Conservation (phyloP, 2,329 filamentous ascomycete genomes). For the Cryphonectria naterciae region DNA sequence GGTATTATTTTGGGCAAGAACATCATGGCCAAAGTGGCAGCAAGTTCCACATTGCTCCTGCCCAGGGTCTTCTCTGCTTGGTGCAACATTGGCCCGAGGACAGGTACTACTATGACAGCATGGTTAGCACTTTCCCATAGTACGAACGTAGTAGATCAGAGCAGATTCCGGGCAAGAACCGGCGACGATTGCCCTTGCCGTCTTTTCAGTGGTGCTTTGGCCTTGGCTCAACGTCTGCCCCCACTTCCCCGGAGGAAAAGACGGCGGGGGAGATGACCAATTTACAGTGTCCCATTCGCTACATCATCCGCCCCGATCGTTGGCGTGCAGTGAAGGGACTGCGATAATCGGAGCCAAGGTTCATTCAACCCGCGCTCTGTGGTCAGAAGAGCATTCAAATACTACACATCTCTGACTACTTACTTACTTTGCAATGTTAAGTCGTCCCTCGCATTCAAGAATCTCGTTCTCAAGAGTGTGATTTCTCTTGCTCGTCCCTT, state of each 20-base stretch:
- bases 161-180: constrained; percentile 7
- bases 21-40: not conserved
- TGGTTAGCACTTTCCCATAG: not conserved
- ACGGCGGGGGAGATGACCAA: constrained; percentile 25
- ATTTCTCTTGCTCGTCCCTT: too few relatives aligned
- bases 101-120: not conserved
- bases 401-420: too few relatives aligned
- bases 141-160: not conserved
- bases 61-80: not conserved
- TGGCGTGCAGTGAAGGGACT: not conserved
- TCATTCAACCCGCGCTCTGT: not conserved
- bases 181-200: constrained; percentile 20
- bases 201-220: not conserved
- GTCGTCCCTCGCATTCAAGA: too few relatives aligned
- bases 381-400: not conserved
- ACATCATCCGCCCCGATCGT: not conserved
- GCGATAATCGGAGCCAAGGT: not conserved
- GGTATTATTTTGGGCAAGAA: not conserved
- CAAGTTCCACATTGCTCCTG: constrained; percentile 2
- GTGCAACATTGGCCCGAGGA: not conserved
- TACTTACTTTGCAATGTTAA: too few relatives aligned
- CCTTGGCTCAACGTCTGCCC: not conserved
- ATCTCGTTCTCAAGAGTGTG: too few relatives aligned
- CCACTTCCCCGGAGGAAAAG: constrained; percentile 25
- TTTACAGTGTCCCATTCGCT: constrained; percentile 23